A percentile compares a stretch with the other conserved stretches of the same genome.
phyloP scores from a whole-genome alignment of 805 yeast genomes.

The Nakazawaea wyomingensis region DNA sequence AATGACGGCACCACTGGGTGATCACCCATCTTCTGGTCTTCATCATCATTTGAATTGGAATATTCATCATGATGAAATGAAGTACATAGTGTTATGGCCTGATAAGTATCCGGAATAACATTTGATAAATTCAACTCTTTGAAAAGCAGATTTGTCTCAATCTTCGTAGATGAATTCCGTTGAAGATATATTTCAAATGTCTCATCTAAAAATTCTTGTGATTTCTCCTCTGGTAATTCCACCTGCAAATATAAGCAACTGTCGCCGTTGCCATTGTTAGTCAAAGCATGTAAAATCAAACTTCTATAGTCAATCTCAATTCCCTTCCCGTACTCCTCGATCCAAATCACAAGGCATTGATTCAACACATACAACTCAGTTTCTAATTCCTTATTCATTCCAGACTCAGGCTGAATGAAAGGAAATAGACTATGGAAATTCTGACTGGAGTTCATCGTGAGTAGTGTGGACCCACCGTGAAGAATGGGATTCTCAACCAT shows the following conservation, averaged over 20 bases:
- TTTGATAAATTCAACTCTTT: constrained; percentile 1
- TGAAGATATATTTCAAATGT: not conserved
- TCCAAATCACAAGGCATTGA: constrained; percentile 15
- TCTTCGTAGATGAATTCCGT: not conserved
- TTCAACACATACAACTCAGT: constrained; percentile 14
- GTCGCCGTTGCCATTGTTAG: constrained; percentile 1
- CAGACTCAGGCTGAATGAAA: not conserved
- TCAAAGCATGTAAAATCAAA: constrained; percentile 15
- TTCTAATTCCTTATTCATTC: not conserved
- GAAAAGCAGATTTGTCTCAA: constrained; percentile 1
- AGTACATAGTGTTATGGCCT: constrained; percentile 33
- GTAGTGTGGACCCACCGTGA: constrained; percentile 7
- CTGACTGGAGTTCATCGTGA: not conserved
- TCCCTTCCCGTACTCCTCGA: constrained; percentile 8
- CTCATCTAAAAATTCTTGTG: not conserved
- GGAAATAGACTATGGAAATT: not conserved
- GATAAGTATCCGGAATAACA: constrained; percentile 21
- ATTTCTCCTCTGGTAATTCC: constrained; percentile 2
- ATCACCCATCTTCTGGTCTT: not conserved
- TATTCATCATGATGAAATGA: constrained; percentile 32
- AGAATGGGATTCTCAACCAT: constrained; percentile 12
- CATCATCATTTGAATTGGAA: constrained; percentile 12
- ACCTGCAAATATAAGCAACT: constrained; percentile 15
- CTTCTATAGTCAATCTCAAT: constrained; percentile 14
- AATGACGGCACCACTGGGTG: not conserved